Base-by-base conservation (phyloP, 495 filamentous ascomycete genomes). In the Penicillium riverlandense region DNA sequence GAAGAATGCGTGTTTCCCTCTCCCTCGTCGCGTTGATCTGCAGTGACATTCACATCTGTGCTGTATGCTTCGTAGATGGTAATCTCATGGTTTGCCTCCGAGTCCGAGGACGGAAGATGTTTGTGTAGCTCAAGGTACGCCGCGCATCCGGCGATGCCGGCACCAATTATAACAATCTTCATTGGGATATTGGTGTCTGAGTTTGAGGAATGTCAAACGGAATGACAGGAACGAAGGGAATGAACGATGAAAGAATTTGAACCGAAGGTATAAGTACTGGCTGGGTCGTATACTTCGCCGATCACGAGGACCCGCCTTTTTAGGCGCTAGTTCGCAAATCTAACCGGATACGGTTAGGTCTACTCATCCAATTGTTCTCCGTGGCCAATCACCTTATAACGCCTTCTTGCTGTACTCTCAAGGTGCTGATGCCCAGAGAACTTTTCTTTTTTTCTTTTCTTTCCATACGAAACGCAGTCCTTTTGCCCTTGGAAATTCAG, bases 81-180 rank as follows among this genome's bases (percentile, higher is more conserved):
- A 32, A 52, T 52, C 13, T 50, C 43, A 43, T 54, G 35, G 14
- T 11, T 35, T n/a, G 15, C n/a, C 15, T 44, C 35, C 1, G 44
- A 36, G 16, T n/a, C 43, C 9, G 28, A 12, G 12, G 39, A 16
- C 6, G 41, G 40, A 29, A 50, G 47, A 50, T 67, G 58, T 45
- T 76, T 73, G 35, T 53, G 59, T 13, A 77, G 61, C 40, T 59
- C 59, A 29, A 75, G 62, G 47, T 74, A 73, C 22, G 61, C 61
- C 10, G 67, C 40, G 15, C 70, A 60, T 41, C 72, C 74, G 31
- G 62, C 45, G 42, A 76, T 70, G 30, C 74, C 74, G 43, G 57
- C 74, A 39, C 74, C 74, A 31, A 74, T 52, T 30, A 77, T 73
- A 29, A 70, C 58, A 36, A 77, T 67, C 47, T 71, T 73, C 74